A percentile compares a stretch with the other conserved stretches of the same genome.
These are phyloP conservation scores for Pseudogymnoascus sp. DNA, from an alignment of 2,329 filamentous ascomycete genomes.

Conservation along the genomic window DNA sequence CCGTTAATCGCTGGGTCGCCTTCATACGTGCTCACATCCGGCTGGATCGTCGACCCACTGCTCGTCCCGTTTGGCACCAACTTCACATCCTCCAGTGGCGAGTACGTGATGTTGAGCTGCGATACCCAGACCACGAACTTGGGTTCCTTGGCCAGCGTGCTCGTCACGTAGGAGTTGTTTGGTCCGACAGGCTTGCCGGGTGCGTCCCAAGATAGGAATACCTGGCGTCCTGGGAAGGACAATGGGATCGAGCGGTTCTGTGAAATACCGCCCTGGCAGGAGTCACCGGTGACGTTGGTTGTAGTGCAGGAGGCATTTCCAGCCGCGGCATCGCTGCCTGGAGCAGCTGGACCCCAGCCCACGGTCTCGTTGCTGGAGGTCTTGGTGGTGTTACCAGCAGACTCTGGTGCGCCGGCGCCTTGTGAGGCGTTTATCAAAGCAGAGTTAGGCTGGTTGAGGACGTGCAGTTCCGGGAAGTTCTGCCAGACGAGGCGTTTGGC, in stretches of 20 bases:
- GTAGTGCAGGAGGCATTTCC: slow-evolving; percentile 49
- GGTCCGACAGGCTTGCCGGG: slow-evolving; percentile 65
- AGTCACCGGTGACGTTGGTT: slow-evolving; percentile 44
- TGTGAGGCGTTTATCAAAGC: slow-evolving; percentile 51
- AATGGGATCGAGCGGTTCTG: slow-evolving; percentile 65
- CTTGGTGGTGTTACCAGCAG: slow-evolving; percentile 34
- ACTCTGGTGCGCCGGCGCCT: neutral
- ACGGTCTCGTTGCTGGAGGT: slow-evolving; percentile 57
- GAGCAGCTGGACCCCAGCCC: slow-evolving; percentile 40
- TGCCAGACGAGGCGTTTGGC: slow-evolving; percentile 75
- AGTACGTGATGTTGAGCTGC: slow-evolving; percentile 70
- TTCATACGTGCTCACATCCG: slow-evolving; percentile 58
- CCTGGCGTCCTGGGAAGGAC: slow-evolving; percentile 64
- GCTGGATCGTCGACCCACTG: slow-evolving; percentile 56
- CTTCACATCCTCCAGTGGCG: slow-evolving; percentile 48
- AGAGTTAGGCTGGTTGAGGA: slow-evolving; percentile 72
- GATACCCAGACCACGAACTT: slow-evolving; percentile 68
- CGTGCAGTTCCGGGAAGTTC: slow-evolving; percentile 67
- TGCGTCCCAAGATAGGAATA: slow-evolving; percentile 65
- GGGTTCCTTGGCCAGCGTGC: slow-evolving; percentile 50
- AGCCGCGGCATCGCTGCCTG: slow-evolving; percentile 32
- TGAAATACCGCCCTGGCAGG: slow-evolving; percentile 58
- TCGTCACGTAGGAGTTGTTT: slow-evolving; percentile 74
- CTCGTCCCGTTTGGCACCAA: slow-evolving; percentile 24
- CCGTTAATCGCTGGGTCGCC: slow-evolving; percentile 62